Evolutionary conservation across 1,139 yeast species (phyloP).

Genomic region (Protomyces inundatus): DNA sequence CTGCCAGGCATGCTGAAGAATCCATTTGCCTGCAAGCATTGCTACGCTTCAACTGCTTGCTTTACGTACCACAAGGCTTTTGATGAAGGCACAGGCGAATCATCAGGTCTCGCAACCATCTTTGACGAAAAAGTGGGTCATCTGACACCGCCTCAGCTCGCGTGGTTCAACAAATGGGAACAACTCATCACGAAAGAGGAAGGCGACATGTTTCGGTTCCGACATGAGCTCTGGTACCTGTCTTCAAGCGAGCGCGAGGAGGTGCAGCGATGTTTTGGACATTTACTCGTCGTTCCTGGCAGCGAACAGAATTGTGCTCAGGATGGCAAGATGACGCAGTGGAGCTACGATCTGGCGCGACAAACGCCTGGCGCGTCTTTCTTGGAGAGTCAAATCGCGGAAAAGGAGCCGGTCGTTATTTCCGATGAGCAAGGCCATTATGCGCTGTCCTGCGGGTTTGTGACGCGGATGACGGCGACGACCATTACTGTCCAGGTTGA

Average conservation of each 20-base stretch:
- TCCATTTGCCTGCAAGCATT: constrained; percentile 58
- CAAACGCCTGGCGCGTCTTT: constrained; percentile 11
- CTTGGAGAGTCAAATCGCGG: constrained; percentile 33
- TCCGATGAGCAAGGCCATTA: constrained; percentile 80
- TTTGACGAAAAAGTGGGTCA: constrained; percentile 52
- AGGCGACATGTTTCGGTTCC: constrained; percentile 49
- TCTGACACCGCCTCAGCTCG: constrained; percentile 45
- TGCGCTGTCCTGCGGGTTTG: constrained; percentile 61
- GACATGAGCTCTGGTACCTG: constrained; percentile 65
- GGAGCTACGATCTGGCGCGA: constrained; percentile 22
- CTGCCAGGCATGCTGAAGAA: constrained; percentile 59
- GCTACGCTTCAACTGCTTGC: constrained; percentile 59
- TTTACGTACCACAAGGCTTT: constrained; percentile 53
- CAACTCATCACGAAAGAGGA: constrained; percentile 69
- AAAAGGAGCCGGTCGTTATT: constrained; percentile 49
- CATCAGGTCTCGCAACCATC: constrained; percentile 40
- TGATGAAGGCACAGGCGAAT: constrained; percentile 53
- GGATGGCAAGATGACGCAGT: constrained; percentile 14
- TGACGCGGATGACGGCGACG: constrained; percentile 45
- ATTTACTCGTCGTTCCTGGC: constrained; percentile 19
- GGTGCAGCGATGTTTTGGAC: constrained; percentile 45
- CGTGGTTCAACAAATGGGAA: constrained; percentile 71
- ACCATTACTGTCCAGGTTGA: constrained; percentile 46
- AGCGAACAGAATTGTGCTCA: constrained; percentile 11
- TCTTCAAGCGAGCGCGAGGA: constrained; percentile 58